Conservation (phyloP, 2,329 filamentous ascomycete species). For the Fusarium mexicanum region DNA sequence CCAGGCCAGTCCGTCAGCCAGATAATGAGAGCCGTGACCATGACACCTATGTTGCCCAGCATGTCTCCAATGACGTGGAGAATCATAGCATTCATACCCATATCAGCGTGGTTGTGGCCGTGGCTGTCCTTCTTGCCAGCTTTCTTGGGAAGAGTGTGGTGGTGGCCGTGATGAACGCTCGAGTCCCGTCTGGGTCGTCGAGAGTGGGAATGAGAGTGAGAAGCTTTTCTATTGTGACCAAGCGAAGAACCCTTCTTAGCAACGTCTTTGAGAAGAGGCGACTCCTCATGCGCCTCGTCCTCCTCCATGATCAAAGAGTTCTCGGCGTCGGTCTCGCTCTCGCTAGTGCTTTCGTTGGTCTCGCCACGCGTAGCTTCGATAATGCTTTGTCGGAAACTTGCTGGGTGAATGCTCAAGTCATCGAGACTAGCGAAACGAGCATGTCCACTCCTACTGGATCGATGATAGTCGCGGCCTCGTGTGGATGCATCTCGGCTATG, state of each 20-base stretch:
- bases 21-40: slow-evolving; percentile 84
- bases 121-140: slow-evolving; percentile 69
- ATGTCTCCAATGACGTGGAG: slow-evolving; percentile 83
- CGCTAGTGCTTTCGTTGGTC: slow-evolving; percentile 60
- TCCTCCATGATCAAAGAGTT: slow-evolving; percentile 55
- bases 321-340: slow-evolving; percentile 63
- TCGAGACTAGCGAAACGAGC: slow-evolving; percentile 72
- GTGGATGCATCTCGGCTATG: slow-evolving; percentile 43
- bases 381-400: slow-evolving; percentile 91
- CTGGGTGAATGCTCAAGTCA: slow-evolving; percentile 86
- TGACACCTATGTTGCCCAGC: slow-evolving; percentile 87
- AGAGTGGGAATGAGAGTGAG: slow-evolving; percentile 33
- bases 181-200: slow-evolving; percentile 57
- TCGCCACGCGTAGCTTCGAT: slow-evolving; percentile 78
- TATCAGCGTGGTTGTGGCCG: slow-evolving; percentile 83
- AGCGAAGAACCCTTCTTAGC: slow-evolving; percentile 47
- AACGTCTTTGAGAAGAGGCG: slow-evolving; percentile 57
- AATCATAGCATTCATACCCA: slow-evolving; percentile 93
- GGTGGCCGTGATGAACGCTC: slow-evolving; percentile 75
- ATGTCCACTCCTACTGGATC: slow-evolving; percentile 61
- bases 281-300: slow-evolving; percentile 55
- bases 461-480: slow-evolving; percentile 56
- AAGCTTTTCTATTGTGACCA: slow-evolving; percentile 31
- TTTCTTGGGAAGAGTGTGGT: slow-evolving; percentile 80
- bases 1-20: slow-evolving; percentile 87